Percentiles rank a stretch among this genome's conserved stretches.
phyloP scores from a whole-genome alignment of 441 rosid genomes.

The Gossypium laxum region DNA sequence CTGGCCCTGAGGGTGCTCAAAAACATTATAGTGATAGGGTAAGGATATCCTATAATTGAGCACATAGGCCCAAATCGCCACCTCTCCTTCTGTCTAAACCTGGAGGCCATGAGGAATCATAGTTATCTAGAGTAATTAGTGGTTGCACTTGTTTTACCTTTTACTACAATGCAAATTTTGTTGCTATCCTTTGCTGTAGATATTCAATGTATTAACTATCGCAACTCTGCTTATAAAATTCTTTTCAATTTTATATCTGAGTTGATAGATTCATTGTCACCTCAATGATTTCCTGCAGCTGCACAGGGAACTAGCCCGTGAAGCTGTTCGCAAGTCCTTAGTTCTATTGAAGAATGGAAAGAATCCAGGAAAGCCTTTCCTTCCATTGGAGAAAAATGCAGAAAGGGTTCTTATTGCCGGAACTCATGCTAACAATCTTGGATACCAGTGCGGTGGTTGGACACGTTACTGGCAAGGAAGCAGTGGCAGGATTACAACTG shows the following conservation, averaged over 20 bases:
- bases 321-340: constrained; percentile 79
- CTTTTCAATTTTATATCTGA: background rate
- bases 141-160: background rate
- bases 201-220: background rate
- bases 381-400: constrained; percentile 58
- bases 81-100: background rate
- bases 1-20: background rate
- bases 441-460: constrained; percentile 92
- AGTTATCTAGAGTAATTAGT: background rate
- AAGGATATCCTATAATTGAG: background rate
- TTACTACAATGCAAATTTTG: background rate
- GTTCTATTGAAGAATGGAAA: constrained; percentile 77
- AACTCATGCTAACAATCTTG: constrained; percentile 76
- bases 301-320: constrained; percentile 63
- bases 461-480: constrained; percentile 52
- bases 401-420: constrained; percentile 61
- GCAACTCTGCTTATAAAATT: background rate
- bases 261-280: background rate
- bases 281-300: constrained; percentile 31
- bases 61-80: background rate
- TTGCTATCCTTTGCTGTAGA: background rate
- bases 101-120: background rate
- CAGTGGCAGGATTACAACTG: constrained; percentile 68
- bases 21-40: background rate
- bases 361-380: constrained; percentile 36